A percentile compares a stretch with the other conserved stretches of the same genome.
phyloP scores from a whole-genome alignment of 176 grass and related monocot species.

The Zoysia pacifica region DNA sequence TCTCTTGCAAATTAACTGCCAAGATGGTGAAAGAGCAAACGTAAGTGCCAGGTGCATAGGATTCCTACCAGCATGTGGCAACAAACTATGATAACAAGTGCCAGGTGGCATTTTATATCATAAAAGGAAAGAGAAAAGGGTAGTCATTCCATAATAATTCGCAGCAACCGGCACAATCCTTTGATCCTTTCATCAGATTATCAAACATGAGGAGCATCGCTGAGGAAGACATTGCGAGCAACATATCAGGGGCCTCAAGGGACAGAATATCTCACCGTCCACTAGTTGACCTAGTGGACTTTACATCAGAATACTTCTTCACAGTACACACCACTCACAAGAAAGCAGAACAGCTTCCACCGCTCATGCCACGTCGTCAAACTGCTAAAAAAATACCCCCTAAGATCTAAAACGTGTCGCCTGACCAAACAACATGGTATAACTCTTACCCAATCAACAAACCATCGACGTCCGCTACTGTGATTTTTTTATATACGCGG shows the following conservation, averaged over 20 bases:
- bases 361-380: conserved; percentile 12
- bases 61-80: conserved; percentile 11
- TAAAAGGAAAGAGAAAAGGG: conserved; percentile 2
- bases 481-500: neutral
- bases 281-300: conserved; percentile 44
- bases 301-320: conserved; percentile 46
- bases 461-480: neutral
- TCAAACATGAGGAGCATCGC: conserved; percentile 4
- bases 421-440: conserved; percentile 19
- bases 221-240: conserved; percentile 21
- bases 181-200: conserved; percentile 5
- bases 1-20: neutral
- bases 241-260: conserved; percentile 9
- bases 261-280: conserved; percentile 27
- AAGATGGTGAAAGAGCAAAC: neutral
- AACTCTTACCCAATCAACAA: conserved; percentile 27
- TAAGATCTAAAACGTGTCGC: conserved; percentile 17
- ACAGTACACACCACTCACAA: conserved; percentile 31
- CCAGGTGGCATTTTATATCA: conserved; percentile 3
- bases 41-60: conserved; percentile 15
- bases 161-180: neutral
- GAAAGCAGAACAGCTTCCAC: conserved; percentile 23
- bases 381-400: conserved; percentile 21
- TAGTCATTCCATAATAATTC: conserved; percentile 19
- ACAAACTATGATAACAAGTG: neutral